phyloP scores from a whole-genome alignment of 1,139 yeast genomes.

The Petasospora fabianii region DNA sequence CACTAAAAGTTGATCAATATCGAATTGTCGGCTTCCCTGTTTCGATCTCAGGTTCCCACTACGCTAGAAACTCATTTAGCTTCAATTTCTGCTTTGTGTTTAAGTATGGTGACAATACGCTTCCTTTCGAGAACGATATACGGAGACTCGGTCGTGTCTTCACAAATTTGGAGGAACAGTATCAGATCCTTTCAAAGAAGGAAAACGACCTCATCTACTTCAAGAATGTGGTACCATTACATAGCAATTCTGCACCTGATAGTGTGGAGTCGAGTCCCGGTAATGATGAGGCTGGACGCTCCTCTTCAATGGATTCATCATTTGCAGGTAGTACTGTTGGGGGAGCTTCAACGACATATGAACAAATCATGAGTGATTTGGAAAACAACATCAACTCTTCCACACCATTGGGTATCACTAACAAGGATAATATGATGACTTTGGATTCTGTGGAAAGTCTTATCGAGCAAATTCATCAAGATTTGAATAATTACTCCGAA shows the following conservation, averaged over 20 bases:
- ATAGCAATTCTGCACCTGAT: conserved; percentile 4
- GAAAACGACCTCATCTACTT: conserved; percentile 34
- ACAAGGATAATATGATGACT: conserved; percentile 34
- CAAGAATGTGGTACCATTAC: conserved; percentile 16
- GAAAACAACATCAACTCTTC: conserved; percentile 24
- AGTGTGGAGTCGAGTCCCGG: conserved; percentile 10
- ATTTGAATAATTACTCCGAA: conserved; percentile 90
- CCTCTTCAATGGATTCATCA: conserved; percentile 20
- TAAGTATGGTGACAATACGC: conserved; percentile 73
- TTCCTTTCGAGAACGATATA: conserved; percentile 84
- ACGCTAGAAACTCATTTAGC: conserved; percentile 86
- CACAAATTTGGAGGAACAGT: conserved; percentile 86
- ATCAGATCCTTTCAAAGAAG: conserved; percentile 62
- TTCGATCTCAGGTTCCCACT: conserved; percentile 65
- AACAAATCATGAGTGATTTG: conserved; percentile 27
- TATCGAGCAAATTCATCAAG: conserved; percentile 87
- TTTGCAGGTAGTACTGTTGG: conserved; percentile 6
- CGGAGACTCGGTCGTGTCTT: conserved; percentile 86
- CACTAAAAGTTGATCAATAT: conserved; percentile 67
- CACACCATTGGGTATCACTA: conserved; percentile 24
- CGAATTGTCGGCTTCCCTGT: conserved; percentile 91
- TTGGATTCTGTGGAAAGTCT: conserved; percentile 70
- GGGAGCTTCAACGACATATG: conserved; percentile 21
- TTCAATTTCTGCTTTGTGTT: conserved; percentile 93
- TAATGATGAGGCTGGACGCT: conserved; percentile 11